Percentiles rank a stretch among this genome's conserved stretches.
These are phyloP conservation scores for Penicillium tannophilum DNA, from an alignment of 495 filamentous ascomycete species.

Conservation along the genomic window DNA sequence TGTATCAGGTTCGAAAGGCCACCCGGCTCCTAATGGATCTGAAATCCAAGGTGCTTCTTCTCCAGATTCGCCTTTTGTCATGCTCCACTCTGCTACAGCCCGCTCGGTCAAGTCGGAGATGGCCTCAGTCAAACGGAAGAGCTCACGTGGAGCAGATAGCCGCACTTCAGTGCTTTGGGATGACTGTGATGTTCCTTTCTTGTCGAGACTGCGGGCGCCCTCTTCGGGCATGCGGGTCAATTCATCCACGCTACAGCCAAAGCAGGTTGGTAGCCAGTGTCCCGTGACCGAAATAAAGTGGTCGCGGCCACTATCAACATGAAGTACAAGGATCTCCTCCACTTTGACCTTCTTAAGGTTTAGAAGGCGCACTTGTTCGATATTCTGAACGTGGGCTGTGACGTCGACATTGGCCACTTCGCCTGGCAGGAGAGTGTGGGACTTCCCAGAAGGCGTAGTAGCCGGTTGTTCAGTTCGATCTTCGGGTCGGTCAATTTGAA, in stretches of 20 bases:
- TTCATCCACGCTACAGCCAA: conserved; percentile 80
- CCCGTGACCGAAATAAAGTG: conserved; percentile 85
- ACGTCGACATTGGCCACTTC: conserved; percentile 74
- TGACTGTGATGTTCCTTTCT: conserved; percentile 24
- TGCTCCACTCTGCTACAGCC: conserved; percentile 78
- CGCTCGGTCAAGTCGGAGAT: conserved; percentile 76
- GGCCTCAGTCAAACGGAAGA: conserved; percentile 84
- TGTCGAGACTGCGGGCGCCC: conserved; percentile 57
- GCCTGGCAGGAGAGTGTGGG: conserved; percentile 74
- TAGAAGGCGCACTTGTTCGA: conserved; percentile 65
- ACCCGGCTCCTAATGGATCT: conserved; percentile 59
- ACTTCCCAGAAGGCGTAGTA: conserved; percentile 27
- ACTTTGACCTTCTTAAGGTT: conserved; percentile 67
- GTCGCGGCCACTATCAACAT: conserved; percentile 81
- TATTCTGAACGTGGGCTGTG: conserved; percentile 61
- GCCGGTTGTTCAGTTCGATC: conserved; percentile 33
- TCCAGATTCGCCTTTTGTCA: conserved; percentile 59
- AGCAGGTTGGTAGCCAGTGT: conserved; percentile 77
- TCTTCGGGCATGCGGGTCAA: conserved; percentile 82
- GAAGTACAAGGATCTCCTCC: conserved; percentile 88
- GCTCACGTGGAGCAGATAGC: conserved; percentile 76
- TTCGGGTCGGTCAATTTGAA: conserved; percentile 58
- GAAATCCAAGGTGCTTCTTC: conserved; percentile 56
- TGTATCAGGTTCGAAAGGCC: conserved; percentile 71
- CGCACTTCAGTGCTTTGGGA: conserved; percentile 51